Base-by-base conservation (phyloP, 164 flowering plant species). In the Berberis vulgaris region DNA sequence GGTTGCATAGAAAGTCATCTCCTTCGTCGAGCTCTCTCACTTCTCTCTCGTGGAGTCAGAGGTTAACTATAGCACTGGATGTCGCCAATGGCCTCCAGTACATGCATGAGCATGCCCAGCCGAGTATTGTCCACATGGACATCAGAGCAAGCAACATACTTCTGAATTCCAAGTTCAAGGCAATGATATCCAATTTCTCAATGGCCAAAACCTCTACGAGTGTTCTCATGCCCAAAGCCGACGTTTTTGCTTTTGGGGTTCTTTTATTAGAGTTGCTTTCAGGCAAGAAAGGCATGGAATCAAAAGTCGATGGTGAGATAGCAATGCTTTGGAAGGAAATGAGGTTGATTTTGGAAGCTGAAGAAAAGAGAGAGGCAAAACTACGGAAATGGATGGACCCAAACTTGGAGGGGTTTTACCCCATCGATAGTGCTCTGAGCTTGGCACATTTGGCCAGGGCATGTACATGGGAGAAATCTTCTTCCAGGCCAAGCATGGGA, bases 191-290 rank as follows among this genome's bases (percentile, higher is more conserved):
- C 11, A 84, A 84, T 42, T 84, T 87, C 71, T 81, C 82, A 12
- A 43, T 69, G 71, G 84, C 87, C 13, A 70, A 59, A 53, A 69
- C 81, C 12, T 76, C 81, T 3, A 65, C 73, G 4, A 62, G 67
- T 50, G 9, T 72, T 39, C 39, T 66, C 49, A 68, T 69, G 69
- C 79, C 75, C 11, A 84, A 84, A 69, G 74, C 71, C 7, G 91
- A 88, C 69, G 86, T 88, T 39, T 86, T 84, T 62, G 79, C 84
- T 13, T 85, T 85, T 60, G 91, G 95, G 59, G 75, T 86, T 38
- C 57, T 84, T 50, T 68, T 88, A 56, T 45, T 86, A 58, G 91
- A 86, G 71, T 65, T 88, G 58, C 86, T 84, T 49, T 82, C 86
- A 1, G 95, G 91, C 13, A 83, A 71, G 77, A 80, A 73, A 60